Evolutionary conservation across 1,284 basidiomycete species (phyloP).

Genomic region (Melanopsichium pennsylvanicum): DNA sequence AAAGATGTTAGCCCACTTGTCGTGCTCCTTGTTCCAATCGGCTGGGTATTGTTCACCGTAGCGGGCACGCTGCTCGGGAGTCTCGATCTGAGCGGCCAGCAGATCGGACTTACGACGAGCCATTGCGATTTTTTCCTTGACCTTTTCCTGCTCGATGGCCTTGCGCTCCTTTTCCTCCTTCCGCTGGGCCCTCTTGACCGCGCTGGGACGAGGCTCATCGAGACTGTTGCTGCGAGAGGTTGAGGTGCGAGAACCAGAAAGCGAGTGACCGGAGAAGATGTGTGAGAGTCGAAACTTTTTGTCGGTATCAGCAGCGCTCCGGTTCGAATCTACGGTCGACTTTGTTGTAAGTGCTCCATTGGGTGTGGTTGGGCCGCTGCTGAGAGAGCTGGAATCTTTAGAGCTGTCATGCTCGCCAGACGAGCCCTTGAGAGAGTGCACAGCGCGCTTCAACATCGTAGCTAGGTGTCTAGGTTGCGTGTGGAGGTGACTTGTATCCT

Average conservation of each 20-base stretch:
- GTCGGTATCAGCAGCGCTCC: conserved; percentile 12
- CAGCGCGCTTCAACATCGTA: conserved; percentile 40
- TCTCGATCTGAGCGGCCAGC: conserved; percentile 48
- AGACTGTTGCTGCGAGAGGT: conserved; percentile 25
- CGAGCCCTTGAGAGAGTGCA: conserved; percentile 25
- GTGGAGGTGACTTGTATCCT: background rate
- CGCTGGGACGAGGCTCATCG: conserved; percentile 43
- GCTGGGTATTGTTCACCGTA: conserved; percentile 46
- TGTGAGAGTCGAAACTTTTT: conserved; percentile 47
- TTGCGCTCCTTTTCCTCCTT: conserved; percentile 47
- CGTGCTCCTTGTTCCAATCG: conserved; percentile 38
- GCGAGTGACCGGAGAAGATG: conserved; percentile 38
- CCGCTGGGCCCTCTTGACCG: conserved; percentile 35
- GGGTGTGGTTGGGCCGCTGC: conserved; percentile 17
- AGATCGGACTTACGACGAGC: conserved; percentile 42
- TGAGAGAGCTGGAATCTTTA: conserved; percentile 6
- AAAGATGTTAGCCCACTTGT: conserved; percentile 30
- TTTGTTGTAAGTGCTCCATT: conserved; percentile 15
- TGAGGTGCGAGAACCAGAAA: conserved; percentile 15
- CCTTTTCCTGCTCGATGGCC: conserved; percentile 36
- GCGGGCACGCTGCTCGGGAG: conserved; percentile 50
- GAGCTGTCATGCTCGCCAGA: conserved; percentile 18
- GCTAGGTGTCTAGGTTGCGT: background rate
- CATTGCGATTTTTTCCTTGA: conserved; percentile 30
- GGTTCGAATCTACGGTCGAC: conserved; percentile 27